Evolutionary conservation across 2,329 filamentous ascomycete genomes (phyloP).

Genomic region (Tolypocladium endophyticum): DNA sequence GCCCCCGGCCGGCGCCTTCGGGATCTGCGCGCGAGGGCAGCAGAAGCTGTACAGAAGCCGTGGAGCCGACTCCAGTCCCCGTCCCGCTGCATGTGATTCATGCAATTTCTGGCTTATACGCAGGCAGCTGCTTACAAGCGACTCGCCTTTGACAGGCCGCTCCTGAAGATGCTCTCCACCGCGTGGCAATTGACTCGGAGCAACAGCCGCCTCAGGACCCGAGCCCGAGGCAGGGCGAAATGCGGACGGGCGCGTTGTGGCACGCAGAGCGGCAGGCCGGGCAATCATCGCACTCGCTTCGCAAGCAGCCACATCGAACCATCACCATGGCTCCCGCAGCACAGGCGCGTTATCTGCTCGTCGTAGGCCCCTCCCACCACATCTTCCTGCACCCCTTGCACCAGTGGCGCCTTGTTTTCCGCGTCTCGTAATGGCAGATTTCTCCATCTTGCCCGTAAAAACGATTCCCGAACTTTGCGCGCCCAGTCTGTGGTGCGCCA

Average conservation of each 20-base stretch:
- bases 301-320: not conserved
- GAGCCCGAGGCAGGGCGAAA: not conserved
- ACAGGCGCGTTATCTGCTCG: not conserved
- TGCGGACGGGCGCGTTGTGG: not conserved
- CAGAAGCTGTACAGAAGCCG: not conserved
- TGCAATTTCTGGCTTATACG: not conserved
- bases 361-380: not conserved
- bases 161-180: not conserved
- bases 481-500: not conserved
- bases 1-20: not conserved
- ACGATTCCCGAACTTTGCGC: not conserved
- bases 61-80: not conserved
- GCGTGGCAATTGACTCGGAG: not conserved
- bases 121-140: not conserved
- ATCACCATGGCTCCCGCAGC: constrained; percentile 2
- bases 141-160: not conserved
- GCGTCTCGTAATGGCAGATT: not conserved
- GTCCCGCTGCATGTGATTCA: not conserved
- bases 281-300: not conserved
- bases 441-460: not conserved
- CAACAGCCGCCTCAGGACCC: not conserved
- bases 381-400: not conserved
- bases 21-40: not conserved
- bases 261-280: not conserved
- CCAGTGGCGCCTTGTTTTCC: not conserved